Percentiles rank a stretch among this genome's conserved stretches.
Evolutionary conservation across 192 early-diverging fungal genomes (phyloP).

Genomic region (Pecoramyces ruminantium): DNA sequence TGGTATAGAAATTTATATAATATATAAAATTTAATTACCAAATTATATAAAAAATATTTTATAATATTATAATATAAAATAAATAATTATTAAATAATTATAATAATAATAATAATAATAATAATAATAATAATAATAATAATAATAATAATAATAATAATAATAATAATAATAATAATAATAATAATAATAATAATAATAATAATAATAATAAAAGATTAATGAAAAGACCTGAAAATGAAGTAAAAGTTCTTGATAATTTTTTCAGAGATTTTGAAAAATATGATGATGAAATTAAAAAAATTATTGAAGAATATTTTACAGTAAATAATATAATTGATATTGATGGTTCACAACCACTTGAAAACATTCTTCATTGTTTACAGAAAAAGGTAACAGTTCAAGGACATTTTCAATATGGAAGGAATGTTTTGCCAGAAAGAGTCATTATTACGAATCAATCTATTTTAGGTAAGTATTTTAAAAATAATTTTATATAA

Average conservation of each 20-base stretch:
- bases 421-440: not conserved
- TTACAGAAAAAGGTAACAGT: not conserved
- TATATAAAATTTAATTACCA: too few relatives aligned
- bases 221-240: not conserved
- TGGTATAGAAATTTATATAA: too few relatives aligned
- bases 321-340: not conserved
- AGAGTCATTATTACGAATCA: not conserved
- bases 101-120: too few relatives aligned
- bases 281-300: not conserved
- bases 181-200: not conserved
- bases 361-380: not conserved
- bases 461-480: not conserved
- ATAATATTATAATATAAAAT: too few relatives aligned
- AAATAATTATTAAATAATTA: too few relatives aligned
- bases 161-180: not conserved
- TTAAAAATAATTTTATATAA: too few relatives aligned
- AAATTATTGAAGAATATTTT: not conserved
- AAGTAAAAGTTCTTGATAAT: not conserved
- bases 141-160: too few relatives aligned
- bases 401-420: not conserved
- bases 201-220: not conserved
- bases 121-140: too few relatives aligned
- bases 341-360: not conserved
- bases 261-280: not conserved
- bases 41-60: too few relatives aligned